Conservation (phyloP, 768 basidiomycete species). For the Auricularia sp. region DNA sequence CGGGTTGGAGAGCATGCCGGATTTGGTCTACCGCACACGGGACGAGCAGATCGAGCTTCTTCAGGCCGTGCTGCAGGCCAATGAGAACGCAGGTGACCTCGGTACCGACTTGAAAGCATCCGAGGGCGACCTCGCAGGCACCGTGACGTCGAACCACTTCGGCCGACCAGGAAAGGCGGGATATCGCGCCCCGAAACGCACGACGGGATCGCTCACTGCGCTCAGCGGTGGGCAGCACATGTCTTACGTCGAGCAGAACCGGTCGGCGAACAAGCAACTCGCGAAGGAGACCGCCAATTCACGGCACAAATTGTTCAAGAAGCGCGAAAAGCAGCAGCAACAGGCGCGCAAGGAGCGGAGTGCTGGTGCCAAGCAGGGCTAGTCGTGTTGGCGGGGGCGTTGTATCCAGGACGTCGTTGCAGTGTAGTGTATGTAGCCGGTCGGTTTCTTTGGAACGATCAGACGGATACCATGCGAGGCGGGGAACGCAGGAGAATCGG, state of each 20-base stretch:
- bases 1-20: constrained; percentile 74
- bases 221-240: constrained; percentile 85
- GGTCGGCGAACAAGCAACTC: constrained; percentile 63
- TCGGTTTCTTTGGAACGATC: neutral
- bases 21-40: constrained; percentile 83
- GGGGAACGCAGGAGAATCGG: neutral
- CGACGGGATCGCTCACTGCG: constrained; percentile 70
- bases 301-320: constrained; percentile 20
- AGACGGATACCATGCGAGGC: neutral
- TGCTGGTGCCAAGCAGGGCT: neutral
- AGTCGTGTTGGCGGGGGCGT: neutral
- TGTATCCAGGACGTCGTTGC: neutral
- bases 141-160: constrained; percentile 15
- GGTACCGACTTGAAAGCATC: constrained; percentile 57
- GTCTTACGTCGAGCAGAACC: constrained; percentile 89
- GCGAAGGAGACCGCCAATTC: constrained; percentile 13
- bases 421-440: neutral
- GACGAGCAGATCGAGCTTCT: constrained; percentile 95
- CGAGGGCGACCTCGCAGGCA: constrained; percentile 16
- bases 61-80: constrained; percentile 83
- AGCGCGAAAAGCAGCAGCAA: constrained; percentile 15
- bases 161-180: constrained; percentile 30
- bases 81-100: constrained; percentile 82
- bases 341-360: constrained; percentile 8
- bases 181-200: constrained; percentile 61